A percentile compares a stretch with the other conserved stretches of the same genome.
phyloP scores from a whole-genome alignment of 805 yeast species.

The Grigorovia transvaalensis region DNA sequence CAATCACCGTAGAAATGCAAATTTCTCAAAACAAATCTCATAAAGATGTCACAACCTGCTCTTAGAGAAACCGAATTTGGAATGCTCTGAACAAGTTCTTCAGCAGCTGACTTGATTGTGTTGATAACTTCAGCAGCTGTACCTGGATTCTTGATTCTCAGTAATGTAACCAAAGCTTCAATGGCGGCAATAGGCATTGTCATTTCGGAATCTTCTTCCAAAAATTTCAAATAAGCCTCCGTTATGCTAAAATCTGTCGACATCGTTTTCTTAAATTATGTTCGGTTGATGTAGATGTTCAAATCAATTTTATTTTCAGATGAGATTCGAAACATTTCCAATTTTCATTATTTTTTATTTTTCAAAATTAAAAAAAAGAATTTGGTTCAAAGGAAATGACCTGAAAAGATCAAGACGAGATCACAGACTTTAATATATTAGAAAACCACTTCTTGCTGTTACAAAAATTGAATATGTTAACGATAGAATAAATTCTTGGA shows the following conservation, averaged over 20 bases:
- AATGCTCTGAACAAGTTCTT: slow-evolving; percentile 62
- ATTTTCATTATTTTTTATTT: no score
- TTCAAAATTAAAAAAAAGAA: neutral
- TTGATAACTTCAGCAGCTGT: slow-evolving; percentile 90
- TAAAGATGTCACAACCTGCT: slow-evolving; percentile 96
- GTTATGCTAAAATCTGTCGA: slow-evolving; percentile 59
- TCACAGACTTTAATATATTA: no score
- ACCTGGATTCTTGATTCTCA: slow-evolving; percentile 74
- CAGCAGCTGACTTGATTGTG: slow-evolving; percentile 66
- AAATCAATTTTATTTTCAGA: no score
- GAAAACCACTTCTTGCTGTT: no score
- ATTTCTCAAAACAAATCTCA: slow-evolving; percentile 85
- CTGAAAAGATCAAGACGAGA: neutral
- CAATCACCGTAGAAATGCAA: slow-evolving; percentile 79
- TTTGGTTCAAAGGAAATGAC: no score
- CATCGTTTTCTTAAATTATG: neutral
- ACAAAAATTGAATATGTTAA: no score
- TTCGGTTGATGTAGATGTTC: neutral
- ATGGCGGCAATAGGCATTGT: slow-evolving; percentile 99
- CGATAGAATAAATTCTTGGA: no score
- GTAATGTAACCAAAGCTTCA: slow-evolving; percentile 79
- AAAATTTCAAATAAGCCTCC: slow-evolving; percentile 64
- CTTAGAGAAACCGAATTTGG: slow-evolving; percentile 86
- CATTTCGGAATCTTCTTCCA: slow-evolving; percentile 88
- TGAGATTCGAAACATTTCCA: no score